Evolutionary conservation across 352 stramenopile species (phyloP).

Genomic region (Phytophthora hibernalis): DNA sequence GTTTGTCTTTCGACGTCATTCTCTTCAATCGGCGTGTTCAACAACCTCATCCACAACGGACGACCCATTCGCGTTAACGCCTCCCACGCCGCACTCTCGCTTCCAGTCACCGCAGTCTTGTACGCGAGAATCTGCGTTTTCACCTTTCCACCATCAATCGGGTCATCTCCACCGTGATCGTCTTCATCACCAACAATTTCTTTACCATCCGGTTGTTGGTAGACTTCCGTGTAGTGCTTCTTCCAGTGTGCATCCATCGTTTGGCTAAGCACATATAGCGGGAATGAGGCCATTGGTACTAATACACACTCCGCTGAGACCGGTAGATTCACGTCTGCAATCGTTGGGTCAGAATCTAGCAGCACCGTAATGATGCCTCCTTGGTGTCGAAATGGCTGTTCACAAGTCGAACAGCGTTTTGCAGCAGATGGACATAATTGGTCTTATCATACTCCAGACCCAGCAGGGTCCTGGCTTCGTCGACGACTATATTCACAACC

Average conservation of each 20-base stretch:
- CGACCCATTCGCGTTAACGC: conserved; percentile 5
- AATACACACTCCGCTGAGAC: not conserved
- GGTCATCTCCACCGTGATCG: too few relatives aligned
- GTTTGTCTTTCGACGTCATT: too few relatives aligned
- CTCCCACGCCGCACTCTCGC: not conserved
- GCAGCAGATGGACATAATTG: not conserved
- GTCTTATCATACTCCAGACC: not conserved
- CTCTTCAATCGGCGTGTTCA: too few relatives aligned
- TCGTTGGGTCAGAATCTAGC: not conserved
- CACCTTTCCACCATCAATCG: not conserved
- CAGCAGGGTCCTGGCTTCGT: not conserved
- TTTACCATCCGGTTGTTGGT: too few relatives aligned
- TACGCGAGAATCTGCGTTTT: not conserved
- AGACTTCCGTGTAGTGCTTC: not conserved
- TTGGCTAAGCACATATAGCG: not conserved
- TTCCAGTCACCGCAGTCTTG: not conserved
- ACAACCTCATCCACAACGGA: not conserved
- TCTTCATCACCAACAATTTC: too few relatives aligned
- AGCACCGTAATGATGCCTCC: not conserved
- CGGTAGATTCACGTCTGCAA: not conserved
- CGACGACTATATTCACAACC: not conserved
- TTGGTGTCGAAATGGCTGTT: not conserved
- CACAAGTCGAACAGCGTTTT: not conserved
- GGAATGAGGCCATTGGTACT: not conserved
- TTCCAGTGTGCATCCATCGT: not conserved